These are phyloP conservation scores for Ceratobasidium sp. DNA, from an alignment of 1,284 basidiomycete species.

Conservation along the genomic window DNA sequence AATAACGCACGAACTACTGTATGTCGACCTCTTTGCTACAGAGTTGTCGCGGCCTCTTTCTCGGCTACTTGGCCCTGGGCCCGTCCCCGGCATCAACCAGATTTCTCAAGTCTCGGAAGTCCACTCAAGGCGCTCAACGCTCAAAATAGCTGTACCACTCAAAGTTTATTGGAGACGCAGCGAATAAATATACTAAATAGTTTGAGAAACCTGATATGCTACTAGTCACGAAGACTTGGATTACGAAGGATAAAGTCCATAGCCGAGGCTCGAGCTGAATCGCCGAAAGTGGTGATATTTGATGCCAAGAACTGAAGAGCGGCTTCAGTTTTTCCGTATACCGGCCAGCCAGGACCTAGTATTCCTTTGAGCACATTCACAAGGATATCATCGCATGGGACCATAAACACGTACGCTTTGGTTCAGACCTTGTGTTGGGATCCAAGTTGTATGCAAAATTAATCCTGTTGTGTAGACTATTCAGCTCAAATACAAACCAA, in stretches of 20 bases:
- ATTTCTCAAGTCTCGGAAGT: too few species aligned
- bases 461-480: neutral
- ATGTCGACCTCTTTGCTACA: too few species aligned
- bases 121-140: too few species aligned
- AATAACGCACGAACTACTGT: too few species aligned
- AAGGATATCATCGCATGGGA: neutral
- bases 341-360: slow-evolving; percentile 13
- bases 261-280: neutral
- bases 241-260: slow-evolving; percentile 24
- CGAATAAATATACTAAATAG: too few species aligned
- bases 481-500: neutral
- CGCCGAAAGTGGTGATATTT: slow-evolving; percentile 30
- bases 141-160: neutral
- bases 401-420: neutral
- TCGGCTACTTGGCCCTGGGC: too few species aligned
- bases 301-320: slow-evolving; percentile 27
- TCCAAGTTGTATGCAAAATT: slow-evolving; percentile 33
- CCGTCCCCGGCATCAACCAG: too few species aligned
- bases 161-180: neutral
- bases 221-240: neutral
- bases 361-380: neutral
- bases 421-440: neutral
- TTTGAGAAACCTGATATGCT: neutral
- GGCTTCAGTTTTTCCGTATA: neutral
- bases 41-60: too few species aligned